Evolutionary conservation across 345 rosid genomes (phyloP).

Genomic region (Euphorbia peplus): DNA sequence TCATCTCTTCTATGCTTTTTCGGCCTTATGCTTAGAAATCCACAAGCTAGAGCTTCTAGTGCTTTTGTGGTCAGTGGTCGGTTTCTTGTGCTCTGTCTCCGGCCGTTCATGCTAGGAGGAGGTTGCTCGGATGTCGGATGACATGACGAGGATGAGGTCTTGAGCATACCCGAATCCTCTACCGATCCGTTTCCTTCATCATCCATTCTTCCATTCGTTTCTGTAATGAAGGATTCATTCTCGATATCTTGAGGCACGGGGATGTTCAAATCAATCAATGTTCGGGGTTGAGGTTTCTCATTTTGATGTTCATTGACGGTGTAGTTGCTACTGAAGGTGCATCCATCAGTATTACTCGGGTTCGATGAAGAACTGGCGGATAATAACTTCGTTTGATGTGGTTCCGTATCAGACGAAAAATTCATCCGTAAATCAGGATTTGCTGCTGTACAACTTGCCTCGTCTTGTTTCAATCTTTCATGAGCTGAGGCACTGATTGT

Average conservation of each 20-base stretch:
- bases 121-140: slow-evolving; percentile 22
- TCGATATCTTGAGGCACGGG: slow-evolving; percentile 42
- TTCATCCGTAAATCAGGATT: slow-evolving; percentile 16
- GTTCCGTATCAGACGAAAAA: slow-evolving; percentile 16
- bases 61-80: slow-evolving; percentile 55
- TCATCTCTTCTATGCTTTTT: slow-evolving; percentile 43
- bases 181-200: slow-evolving; percentile 17
- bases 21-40: slow-evolving; percentile 41
- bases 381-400: slow-evolving; percentile 29
- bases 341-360: slow-evolving; percentile 22
- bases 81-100: slow-evolving; percentile 53
- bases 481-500: background rate
- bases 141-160: background rate
- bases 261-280: slow-evolving; percentile 48
- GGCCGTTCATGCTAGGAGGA: slow-evolving; percentile 23
- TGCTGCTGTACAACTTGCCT: slow-evolving; percentile 14
- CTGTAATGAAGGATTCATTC: slow-evolving; percentile 21
- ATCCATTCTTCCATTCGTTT: slow-evolving; percentile 14
- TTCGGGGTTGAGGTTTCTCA: slow-evolving; percentile 27
- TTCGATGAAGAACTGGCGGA: slow-evolving; percentile 28
- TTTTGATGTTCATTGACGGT: slow-evolving; percentile 16
- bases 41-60: slow-evolving; percentile 58
- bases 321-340: slow-evolving; percentile 17
- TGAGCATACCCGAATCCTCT: slow-evolving; percentile 1
- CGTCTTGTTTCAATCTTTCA: slow-evolving; percentile 23